Evolutionary conservation across 805 yeast genomes (phyloP).

Genomic region (Wickerhamomyces strasburgensis): DNA sequence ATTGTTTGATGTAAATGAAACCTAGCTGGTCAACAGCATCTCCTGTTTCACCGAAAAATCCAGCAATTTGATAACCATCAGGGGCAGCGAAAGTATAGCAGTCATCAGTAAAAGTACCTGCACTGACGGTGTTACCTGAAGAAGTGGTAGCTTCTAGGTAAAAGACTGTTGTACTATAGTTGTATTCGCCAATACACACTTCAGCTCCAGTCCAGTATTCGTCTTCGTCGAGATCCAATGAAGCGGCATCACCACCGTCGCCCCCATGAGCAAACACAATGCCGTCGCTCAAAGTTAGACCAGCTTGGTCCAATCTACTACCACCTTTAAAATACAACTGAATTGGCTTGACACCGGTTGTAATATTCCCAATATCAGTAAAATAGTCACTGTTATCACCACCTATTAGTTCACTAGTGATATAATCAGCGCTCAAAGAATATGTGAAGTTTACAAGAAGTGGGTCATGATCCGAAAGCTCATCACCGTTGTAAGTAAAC

Average conservation of each 20-base stretch:
- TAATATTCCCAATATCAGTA: constrained; percentile 4
- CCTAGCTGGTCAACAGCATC: constrained; percentile 8
- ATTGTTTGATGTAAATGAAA: constrained; percentile 6
- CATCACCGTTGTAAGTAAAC: constrained; percentile 4
- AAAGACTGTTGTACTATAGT: constrained; percentile 39
- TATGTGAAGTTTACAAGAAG: constrained; percentile 9
- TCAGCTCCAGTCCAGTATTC: constrained; percentile 35
- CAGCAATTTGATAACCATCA: constrained; percentile 8
- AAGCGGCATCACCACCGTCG: constrained; percentile 5
- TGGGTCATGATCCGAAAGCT: constrained; percentile 10
- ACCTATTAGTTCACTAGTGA: constrained; percentile 4
- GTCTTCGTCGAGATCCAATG: neutral
- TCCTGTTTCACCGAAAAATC: constrained; percentile 10
- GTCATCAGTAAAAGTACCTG: constrained; percentile 4
- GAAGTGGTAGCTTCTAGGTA: constrained; percentile 8
- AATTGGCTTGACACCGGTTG: constrained; percentile 3
- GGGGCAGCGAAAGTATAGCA: constrained; percentile 7
- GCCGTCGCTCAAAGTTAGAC: constrained; percentile 29
- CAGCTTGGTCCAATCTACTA: constrained; percentile 15
- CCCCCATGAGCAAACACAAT: constrained; percentile 16
- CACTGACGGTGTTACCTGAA: constrained; percentile 3
- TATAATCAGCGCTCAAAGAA: constrained; percentile 2
- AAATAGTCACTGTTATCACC: constrained; percentile 6
- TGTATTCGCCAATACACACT: constrained; percentile 36
- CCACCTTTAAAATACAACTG: constrained; percentile 5